phyloP scores from a whole-genome alignment of 2,329 filamentous ascomycete species.

The Talaromyces marneffei region DNA sequence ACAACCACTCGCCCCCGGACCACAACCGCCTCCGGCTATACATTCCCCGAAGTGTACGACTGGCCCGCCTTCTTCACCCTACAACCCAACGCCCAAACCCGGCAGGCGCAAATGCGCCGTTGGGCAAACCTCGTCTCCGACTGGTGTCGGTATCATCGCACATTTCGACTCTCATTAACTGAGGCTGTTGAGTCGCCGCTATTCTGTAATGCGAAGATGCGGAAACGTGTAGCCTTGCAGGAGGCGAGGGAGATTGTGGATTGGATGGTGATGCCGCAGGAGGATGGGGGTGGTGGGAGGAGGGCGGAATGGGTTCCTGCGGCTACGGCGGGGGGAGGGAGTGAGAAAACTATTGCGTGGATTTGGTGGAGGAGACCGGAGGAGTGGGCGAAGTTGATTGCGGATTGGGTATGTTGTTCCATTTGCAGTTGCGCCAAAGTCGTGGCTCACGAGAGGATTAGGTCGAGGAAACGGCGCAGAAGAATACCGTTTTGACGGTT shows the following conservation, averaged over 20 bases:
- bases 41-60: conserved; percentile 39
- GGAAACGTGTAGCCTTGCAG: conserved; percentile 44
- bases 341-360: conserved; percentile 56
- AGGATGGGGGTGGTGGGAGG: conserved; percentile 42
- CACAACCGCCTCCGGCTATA: conserved; percentile 24
- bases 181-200: conserved; percentile 54
- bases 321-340: conserved; percentile 51
- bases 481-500: conserved; percentile 79
- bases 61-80: conserved; percentile 51
- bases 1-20: conserved; percentile 2
- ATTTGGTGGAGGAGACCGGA: conserved; percentile 82
- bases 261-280: conserved; percentile 49
- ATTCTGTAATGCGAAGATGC: conserved; percentile 46
- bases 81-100: conserved; percentile 42
- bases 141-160: conserved; percentile 72
- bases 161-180: conserved; percentile 68
- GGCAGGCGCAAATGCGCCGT: conserved; percentile 57
- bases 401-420: conserved; percentile 55
- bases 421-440: conserved; percentile 21
- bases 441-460: conserved; percentile 18
- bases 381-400: conserved; percentile 79
- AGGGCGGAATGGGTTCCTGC: conserved; percentile 55
- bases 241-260: conserved; percentile 51
- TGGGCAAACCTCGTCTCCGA: conserved; percentile 81
- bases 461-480: conserved; percentile 80